Base-by-base conservation (phyloP, 164 flowering plant genomes). In the Annona cherimola region DNA sequence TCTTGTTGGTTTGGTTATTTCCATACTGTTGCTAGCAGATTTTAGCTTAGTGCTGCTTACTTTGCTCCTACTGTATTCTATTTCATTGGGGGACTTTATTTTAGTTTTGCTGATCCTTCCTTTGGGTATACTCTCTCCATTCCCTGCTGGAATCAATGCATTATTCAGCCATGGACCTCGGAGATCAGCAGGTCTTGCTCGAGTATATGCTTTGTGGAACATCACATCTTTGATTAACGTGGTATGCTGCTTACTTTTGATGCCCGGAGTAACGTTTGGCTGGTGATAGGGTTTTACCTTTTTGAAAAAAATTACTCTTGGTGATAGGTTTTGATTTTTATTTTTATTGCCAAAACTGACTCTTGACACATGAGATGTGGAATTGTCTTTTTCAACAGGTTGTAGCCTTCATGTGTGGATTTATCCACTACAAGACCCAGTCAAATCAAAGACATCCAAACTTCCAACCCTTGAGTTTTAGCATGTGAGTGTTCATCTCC, bases 131-230 rank as follows among this genome's bases (percentile, higher is more conserved):
- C 74, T 94, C 41, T 81, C 85, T 71, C 98, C 99, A 50, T 94
- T 94, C 75, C 99, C 97, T 39, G 94, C 94, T 78, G 99, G 99
- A 72, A 88, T 92, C 77, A 94, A 80, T 80, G 99, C 99, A 62
- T 81, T 94, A 61, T 92, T 94, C 76, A 91, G 96, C 76, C 97
- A 93, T 76, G 97, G 96, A 72, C 94, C 93, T 2, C 83, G 85
- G 75, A 83, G 96, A 73, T 88, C 99, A 16, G 93, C 97, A n/a
- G 89, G 88, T 70, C 93, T 86, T 76, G 87, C 97, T 42, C 99
- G 97, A 73, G 83, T 88, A 39, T 93, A 92, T 89, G 97, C 95
- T 77, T 71, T 94, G 73, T 94, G 98, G 99, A 94, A 94, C 74
- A 71, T 94, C 45, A 86, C 90, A 41, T 94, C 99, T 69, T 77